These are phyloP conservation scores for Pyrenophora tritici-repentis DNA, from an alignment of 2,329 filamentous ascomycete species.

Conservation along the genomic window DNA sequence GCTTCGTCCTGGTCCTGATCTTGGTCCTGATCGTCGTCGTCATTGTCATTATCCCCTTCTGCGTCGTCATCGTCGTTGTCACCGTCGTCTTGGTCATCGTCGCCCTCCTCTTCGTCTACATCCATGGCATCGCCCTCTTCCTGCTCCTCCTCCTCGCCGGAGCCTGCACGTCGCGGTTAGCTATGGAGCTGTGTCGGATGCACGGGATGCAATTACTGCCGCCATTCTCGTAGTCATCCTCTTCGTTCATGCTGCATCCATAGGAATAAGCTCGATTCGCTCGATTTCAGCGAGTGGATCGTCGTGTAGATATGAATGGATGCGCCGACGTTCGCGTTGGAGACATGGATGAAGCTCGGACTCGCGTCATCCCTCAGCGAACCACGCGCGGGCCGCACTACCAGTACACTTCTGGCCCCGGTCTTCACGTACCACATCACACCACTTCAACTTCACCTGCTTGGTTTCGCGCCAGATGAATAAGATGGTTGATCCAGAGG, in stretches of 20 bases:
- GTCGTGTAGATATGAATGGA: neutral
- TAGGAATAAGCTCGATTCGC: neutral
- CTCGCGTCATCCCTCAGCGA: slow-evolving; percentile 8
- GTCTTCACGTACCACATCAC: too few species aligned
- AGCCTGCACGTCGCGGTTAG: slow-evolving; percentile 25
- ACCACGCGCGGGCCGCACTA: neutral
- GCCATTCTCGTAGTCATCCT: slow-evolving; percentile 54
- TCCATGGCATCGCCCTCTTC: slow-evolving; percentile 47
- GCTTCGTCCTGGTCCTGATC: slow-evolving; percentile 52
- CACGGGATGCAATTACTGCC: slow-evolving; percentile 31
- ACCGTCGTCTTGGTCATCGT: slow-evolving; percentile 50
- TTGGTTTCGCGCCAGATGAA: too few species aligned
- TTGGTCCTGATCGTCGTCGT: slow-evolving; percentile 49
- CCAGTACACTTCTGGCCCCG: neutral
- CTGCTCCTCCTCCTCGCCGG: slow-evolving; percentile 35
- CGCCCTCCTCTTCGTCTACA: slow-evolving; percentile 40
- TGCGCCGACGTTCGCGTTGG: slow-evolving; percentile 11
- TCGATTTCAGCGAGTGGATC: neutral
- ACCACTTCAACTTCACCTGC: too few species aligned
- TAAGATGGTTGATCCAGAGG: too few species aligned
- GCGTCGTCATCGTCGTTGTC: slow-evolving; percentile 50
- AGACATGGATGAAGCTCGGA: slow-evolving; percentile 14
- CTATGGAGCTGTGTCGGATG: neutral
- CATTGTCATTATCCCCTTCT: slow-evolving; percentile 49
- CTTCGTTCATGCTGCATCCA: slow-evolving; percentile 47